Base-by-base conservation (phyloP, 352 stramenopile species). In the Phytophthora hybrid region DNA sequence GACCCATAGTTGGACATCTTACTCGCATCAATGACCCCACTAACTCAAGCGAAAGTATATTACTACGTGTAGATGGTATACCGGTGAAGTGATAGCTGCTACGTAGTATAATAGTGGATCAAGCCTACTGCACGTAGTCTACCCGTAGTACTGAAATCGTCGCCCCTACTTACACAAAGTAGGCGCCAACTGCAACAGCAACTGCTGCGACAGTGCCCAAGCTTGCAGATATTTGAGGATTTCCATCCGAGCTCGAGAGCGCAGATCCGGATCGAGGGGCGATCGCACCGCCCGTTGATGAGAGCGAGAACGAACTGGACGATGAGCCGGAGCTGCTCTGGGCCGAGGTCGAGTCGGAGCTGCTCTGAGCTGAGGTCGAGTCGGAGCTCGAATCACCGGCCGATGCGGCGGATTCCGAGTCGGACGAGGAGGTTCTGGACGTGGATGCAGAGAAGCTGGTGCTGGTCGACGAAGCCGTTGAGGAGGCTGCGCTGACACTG, bases 181-280 rank as follows among this genome's bases (percentile, higher is more conserved):
- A 62, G 23, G 31, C 51, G 10, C 37, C 14, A 0, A 63, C 9
- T 34, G n/a, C 58, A n/a, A 62, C 39, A 13, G 55, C 37, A 1
- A 63, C 51, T 3, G 51, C 41, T 9, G 26, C 19, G 2, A 52
- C 7, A 19, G 52, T 51, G 10, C 49, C 21, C 19, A 63, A 18
- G 8, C 39, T 14, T 14, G 31, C 37, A 3, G 66, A 52, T 7
- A 55, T 19, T 19, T 56, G 31, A 18, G 65, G 26, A 18, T 59
- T 49, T 3, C 58, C 57, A 23, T 55, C 58, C 1, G 66, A 73
- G 21, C 57, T 66, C 13, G 57, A 66, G 1, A 66, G 65, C 23
- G 65, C 58, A 8, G 66, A 67, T 7, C 58, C 58, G 26, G 66
- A 73, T n/a, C 66, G 58, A 34, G 66, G 56, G 18, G 66, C 57